Evolutionary conservation across 2,329 filamentous ascomycete genomes (phyloP).

Genomic region (Venturia oleaginea): DNA sequence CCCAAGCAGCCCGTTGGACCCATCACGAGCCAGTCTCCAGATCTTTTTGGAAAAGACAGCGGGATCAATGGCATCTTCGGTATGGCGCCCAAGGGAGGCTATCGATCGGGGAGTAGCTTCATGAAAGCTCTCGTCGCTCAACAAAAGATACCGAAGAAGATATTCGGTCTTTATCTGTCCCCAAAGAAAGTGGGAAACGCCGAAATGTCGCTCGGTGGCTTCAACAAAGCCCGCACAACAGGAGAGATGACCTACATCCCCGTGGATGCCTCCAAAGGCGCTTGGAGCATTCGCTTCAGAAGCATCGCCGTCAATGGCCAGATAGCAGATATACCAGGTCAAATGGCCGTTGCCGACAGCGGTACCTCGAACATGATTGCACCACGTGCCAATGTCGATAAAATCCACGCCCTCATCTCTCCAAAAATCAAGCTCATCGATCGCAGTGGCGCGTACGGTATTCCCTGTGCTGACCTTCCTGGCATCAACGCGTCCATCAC

Average conservation of each 20-base stretch:
- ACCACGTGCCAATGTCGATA: not conserved
- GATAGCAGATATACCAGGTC: not conserved
- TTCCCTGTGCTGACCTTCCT: constrained; percentile 3
- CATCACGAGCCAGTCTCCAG: constrained; percentile 5
- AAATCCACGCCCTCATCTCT: constrained; percentile 10
- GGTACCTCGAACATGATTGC: constrained; percentile 12
- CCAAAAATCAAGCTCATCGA: constrained; percentile 9
- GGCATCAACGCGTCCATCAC: constrained; percentile 1
- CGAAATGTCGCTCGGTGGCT: constrained; percentile 8
- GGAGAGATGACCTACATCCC: constrained; percentile 8
- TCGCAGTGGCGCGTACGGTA: not conserved
- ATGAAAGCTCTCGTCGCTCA: constrained; percentile 3
- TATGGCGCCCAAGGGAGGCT: not conserved
- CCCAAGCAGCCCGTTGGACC: not conserved
- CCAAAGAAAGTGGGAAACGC: constrained; percentile 7
- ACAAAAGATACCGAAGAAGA: not conserved
- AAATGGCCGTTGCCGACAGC: constrained; percentile 1
- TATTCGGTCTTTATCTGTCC: constrained; percentile 6
- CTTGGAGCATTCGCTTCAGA: not conserved
- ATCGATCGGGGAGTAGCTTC: not conserved
- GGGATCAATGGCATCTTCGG: constrained; percentile 3
- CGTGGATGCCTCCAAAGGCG: not conserved
- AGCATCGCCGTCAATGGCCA: constrained; percentile 8
- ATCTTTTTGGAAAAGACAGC: constrained; percentile 1
- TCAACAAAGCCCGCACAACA: not conserved